Evolutionary conservation across 108 stramenopile species (phyloP), one percentile per base, ranked within the genome.

Genomic region (Skeletonema costatum): DNA sequence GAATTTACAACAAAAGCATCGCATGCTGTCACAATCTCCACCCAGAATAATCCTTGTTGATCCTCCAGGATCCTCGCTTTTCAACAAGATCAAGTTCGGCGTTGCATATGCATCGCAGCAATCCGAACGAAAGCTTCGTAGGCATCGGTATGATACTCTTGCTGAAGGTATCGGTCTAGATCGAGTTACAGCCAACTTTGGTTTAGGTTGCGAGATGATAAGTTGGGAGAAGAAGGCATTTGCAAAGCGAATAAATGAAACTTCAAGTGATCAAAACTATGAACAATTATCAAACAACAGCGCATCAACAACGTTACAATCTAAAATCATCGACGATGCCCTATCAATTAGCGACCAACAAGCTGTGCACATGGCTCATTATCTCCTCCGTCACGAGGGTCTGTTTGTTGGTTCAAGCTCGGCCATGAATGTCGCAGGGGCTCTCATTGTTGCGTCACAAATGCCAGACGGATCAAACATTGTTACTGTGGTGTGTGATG

Each of bases 91-190:
- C 29, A 88, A 93, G 64, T 78, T 95, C 74, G 97, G 97, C 2
- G 94, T 99, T 11, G 97, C 96, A 32, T 98, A 92, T 83, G 84
- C 97, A 32, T 33, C 78, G 10, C 86, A 98, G 67, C 96, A 97
- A 87, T 68, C 74, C 35, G 98, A 99, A 81, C 74, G 89, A 36
- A 74, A 44, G 10, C 71, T 99, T 8, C 65, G 85, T 12, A 78
- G 92, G 56, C 97, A 99, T 88, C 86, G 98, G 56, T 98, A 99
- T 79, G 98, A 99, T 81, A 96, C 96, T 31, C 66, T 98, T 35
- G 97, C 93, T 9, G 98, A 98, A 83, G 98, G 98, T 4, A 97
- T 99, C 50, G 98, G 98, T 38, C 76, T 98, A 66, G 98, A 99
- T 80, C 90, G 98, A 32, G 68, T 98, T 51, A 98, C 98, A 32